Evolutionary conservation across 2,329 filamentous ascomycete species (phyloP).

Genomic region (Neoascochyta sp.): DNA sequence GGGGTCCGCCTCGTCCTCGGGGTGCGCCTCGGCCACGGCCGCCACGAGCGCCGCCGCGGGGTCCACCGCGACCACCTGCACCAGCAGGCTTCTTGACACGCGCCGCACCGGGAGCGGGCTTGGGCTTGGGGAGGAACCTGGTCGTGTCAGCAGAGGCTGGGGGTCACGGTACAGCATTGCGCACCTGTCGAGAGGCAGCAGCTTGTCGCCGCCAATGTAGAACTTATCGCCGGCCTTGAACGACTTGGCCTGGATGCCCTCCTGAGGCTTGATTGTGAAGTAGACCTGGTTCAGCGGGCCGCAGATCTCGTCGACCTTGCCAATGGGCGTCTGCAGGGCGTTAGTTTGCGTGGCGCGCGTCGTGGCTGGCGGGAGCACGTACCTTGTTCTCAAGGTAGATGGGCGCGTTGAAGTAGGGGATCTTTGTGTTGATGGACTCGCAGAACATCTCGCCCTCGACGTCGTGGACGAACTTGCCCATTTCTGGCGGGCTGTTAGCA

Average conservation of each 20-base stretch:
- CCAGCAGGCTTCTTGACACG: conserved; percentile 70
- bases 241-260: conserved; percentile 89
- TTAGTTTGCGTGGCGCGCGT: conserved; percentile 16
- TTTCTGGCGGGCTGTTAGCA: conserved; percentile 57
- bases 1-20: conserved; percentile 45
- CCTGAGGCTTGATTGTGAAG: conserved; percentile 96
- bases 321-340: conserved; percentile 65
- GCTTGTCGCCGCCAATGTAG: conserved; percentile 91
- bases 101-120: conserved; percentile 63
- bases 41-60: conserved; percentile 29
- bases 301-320: conserved; percentile 97
- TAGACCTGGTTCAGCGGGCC: conserved; percentile 96
- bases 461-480: conserved; percentile 90
- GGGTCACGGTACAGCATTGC: conserved; percentile 2
- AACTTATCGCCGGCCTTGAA: conserved; percentile 98
- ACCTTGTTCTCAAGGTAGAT: conserved; percentile 99
- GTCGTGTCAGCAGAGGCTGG: conserved; percentile 15
- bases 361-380: conserved; percentile 2
- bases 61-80: conserved; percentile 53
- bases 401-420: conserved; percentile 98
- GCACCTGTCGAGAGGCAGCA: conserved; percentile 83
- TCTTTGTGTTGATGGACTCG: conserved; percentile 89
- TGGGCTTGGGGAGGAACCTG: conserved; percentile 90
- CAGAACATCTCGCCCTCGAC: conserved; percentile 98
- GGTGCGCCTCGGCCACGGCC: conserved; percentile 49